These are phyloP conservation scores for Yarrowia sp. DNA, from an alignment of 805 yeast species.

Conservation along the genomic window DNA sequence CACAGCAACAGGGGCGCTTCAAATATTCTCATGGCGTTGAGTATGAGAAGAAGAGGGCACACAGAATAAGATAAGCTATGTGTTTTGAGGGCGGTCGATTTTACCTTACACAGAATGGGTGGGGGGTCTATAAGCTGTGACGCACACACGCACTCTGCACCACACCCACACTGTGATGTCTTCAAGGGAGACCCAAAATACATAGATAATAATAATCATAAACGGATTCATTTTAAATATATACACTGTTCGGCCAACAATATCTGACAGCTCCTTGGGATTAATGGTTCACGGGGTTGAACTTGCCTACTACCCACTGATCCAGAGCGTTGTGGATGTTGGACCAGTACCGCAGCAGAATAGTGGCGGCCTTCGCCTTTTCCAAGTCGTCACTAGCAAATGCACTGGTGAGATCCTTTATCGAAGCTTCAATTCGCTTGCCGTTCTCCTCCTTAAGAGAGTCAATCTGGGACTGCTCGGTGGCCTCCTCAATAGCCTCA, in stretches of 20 bases:
- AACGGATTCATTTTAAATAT: background rate
- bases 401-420: slow-evolving; percentile 45
- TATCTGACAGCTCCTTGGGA: no score
- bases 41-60: slow-evolving; percentile 2
- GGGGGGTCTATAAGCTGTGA: background rate
- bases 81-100: background rate
- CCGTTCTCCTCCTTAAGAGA: slow-evolving; percentile 55
- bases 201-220: background rate
- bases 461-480: slow-evolving; percentile 54
- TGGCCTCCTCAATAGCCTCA: slow-evolving; percentile 71
- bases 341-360: slow-evolving; percentile 77
- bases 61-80: background rate
- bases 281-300: slow-evolving; percentile 18
- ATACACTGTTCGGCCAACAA: background rate
- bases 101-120: background rate
- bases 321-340: slow-evolving; percentile 46
- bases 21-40: slow-evolving; percentile 1
- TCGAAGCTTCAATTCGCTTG: slow-evolving; percentile 49
- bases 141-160: background rate
- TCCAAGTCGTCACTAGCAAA: slow-evolving; percentile 51
- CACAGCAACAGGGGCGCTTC: slow-evolving; percentile 12
- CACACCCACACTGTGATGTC: background rate
- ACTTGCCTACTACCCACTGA: slow-evolving; percentile 24
- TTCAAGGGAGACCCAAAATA: background rate
- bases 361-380: slow-evolving; percentile 60